Evolutionary conservation across 371 early-diverging fungal genomes (phyloP).

Genomic region (Choanephora cucurbitarum): DNA sequence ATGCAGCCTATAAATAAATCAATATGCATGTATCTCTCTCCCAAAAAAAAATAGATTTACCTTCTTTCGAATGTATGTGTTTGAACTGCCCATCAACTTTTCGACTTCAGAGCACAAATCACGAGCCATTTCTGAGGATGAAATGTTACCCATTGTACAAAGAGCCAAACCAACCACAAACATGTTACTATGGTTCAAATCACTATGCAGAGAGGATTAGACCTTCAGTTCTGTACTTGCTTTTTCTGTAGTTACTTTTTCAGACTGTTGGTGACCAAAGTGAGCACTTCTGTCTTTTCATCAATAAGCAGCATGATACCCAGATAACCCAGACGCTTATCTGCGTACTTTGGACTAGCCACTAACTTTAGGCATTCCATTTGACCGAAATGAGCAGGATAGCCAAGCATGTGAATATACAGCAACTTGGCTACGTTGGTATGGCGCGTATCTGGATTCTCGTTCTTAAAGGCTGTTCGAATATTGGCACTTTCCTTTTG

Average conservation of each 20-base stretch:
- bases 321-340: constrained; percentile 96
- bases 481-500: constrained; percentile 96
- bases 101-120: constrained; percentile 95
- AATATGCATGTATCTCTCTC: neutral
- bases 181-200: constrained; percentile 93
- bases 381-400: constrained; percentile 98
- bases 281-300: constrained; percentile 95
- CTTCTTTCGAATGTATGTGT: constrained; percentile 96
- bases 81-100: constrained; percentile 85
- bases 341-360: constrained; percentile 89
- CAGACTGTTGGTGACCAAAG: constrained; percentile 94
- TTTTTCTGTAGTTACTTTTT: constrained; percentile 75
- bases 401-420: constrained; percentile 97
- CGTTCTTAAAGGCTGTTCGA: constrained; percentile 52
- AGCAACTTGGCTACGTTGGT: constrained; percentile 94
- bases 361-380: constrained; percentile 97
- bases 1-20: constrained; percentile 70
- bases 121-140: constrained; percentile 93
- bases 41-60: constrained; percentile 35
- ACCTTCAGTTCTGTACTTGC: neutral
- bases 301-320: constrained; percentile 96
- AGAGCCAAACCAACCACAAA: constrained; percentile 95
- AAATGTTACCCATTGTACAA: constrained; percentile 94
- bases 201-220: constrained; percentile 53
- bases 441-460: constrained; percentile 44